A percentile compares a stretch with the other conserved stretches of the same genome.
phyloP scores from a whole-genome alignment of 305 asterid species.

The Fraxinus ornus region DNA sequence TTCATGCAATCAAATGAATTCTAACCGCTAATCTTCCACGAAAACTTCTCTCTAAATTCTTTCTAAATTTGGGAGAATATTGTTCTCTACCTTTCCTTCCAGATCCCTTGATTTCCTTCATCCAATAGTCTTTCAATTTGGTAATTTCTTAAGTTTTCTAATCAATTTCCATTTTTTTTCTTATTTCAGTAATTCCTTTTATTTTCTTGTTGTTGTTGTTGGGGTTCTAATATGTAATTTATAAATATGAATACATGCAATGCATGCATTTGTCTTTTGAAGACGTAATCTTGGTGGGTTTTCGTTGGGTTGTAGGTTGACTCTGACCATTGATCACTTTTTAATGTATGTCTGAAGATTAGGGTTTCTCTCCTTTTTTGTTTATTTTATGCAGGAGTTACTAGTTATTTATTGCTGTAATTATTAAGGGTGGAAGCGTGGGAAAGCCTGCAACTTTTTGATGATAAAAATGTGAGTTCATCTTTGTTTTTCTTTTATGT shows the following conservation, averaged over 20 bases:
- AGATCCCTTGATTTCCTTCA: too few species aligned
- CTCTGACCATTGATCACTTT: constrained; percentile 39
- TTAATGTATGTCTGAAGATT: constrained; percentile 24
- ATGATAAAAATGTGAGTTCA: constrained; percentile 35
- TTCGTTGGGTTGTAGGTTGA: constrained; percentile 28
- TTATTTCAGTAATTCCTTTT: background rate
- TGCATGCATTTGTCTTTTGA: constrained; percentile 24
- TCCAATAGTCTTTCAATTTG: constrained; percentile 24
- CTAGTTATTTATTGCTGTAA: constrained; percentile 31
- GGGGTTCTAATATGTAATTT: constrained; percentile 26
- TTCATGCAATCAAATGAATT: too few species aligned
- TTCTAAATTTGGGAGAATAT: constrained; percentile 26
- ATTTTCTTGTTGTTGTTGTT: constrained; percentile 1
- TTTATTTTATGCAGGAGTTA: constrained; percentile 36
- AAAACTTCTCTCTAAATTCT: constrained; percentile 15
- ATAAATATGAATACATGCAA: constrained; percentile 28
- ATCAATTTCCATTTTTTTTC: background rate
- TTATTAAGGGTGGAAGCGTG: constrained; percentile 32
- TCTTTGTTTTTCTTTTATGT: background rate
- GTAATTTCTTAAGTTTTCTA: constrained; percentile 24
- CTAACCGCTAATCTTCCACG: constrained; percentile 20
- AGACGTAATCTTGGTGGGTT: constrained; percentile 32
- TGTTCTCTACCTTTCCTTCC: constrained; percentile 18
- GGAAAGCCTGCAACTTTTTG: constrained; percentile 33
- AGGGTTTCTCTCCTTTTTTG: constrained; percentile 28